Base-by-base conservation (phyloP, 495 filamentous ascomycete species). In the Paragyromitra xinjiangensis region DNA sequence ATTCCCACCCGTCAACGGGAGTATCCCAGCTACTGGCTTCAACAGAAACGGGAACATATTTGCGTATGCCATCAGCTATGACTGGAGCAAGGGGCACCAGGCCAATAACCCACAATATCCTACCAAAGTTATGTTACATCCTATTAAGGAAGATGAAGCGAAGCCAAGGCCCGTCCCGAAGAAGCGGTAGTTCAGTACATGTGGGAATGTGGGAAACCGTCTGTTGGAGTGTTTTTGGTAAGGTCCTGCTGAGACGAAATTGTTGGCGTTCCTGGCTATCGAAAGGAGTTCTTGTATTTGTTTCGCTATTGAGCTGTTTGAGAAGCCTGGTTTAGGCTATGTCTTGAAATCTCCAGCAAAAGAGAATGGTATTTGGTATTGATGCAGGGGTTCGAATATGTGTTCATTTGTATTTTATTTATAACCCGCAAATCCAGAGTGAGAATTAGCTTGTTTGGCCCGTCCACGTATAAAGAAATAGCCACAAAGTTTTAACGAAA, bases 31-130 rank as follows among this genome's bases (percentile, higher is more conserved):
- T 37, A 92, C 91, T 8, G 89, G 86, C 8, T 98, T 97, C 87
- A 92, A 92, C 83, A 85, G 88, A 51, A 89, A 85, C 70, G 94
- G 94, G 50, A 89, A 86, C 80, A 92, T 95, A 79, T 96, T 97
- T 82, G 94, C 93, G 9, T 98, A 97, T 81, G 91, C 94, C 9
- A 89, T 96, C 45, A 94, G 92, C 80, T 98, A 98, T 81, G 94
- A 98, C 85, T 98, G 94, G 94, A 92, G 91, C 82, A 96, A 96
- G 84, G 94, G 94, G 12, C 94, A 93, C 83, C 86, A 88, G 6
- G 87, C 83, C 48, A 95, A 95, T 83, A 93, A 83, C 34, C 89
- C 88, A 29, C 87, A 90, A 74, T 87, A 88, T 42, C 87, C 90
- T 5, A 94, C 90, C 83, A 96, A 95, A 84, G 89, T 98, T 66